phyloP scores from a whole-genome alignment of 306 rosid genomes.

The Trifolium subterraneum region DNA sequence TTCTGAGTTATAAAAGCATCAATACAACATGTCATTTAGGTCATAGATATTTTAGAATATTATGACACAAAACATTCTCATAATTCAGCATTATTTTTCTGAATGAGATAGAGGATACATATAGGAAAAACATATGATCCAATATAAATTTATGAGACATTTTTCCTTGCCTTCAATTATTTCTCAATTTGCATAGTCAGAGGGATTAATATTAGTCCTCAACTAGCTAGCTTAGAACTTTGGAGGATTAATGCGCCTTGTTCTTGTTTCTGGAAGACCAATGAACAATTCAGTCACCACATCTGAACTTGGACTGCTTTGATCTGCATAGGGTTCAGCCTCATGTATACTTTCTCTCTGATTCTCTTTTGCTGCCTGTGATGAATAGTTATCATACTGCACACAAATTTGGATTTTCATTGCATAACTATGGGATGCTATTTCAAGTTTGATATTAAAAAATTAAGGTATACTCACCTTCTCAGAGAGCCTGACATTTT shows the following conservation, averaged over 20 bases:
- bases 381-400: conserved; percentile 48
- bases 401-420: conserved; percentile 6
- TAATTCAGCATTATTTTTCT: conserved; percentile 11
- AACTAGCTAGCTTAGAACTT: conserved; percentile 9
- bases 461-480: conserved; percentile 51
- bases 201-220: not conserved
- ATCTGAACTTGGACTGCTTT: conserved; percentile 59
- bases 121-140: conserved; percentile 25
- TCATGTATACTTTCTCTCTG: conserved; percentile 36
- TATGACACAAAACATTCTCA: conserved; percentile 8
- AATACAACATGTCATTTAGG: conserved; percentile 17
- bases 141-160: conserved; percentile 30
- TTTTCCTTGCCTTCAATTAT: conserved; percentile 20
- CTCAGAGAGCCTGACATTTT: conserved; percentile 61
- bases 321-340: conserved; percentile 38
- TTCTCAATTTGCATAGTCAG: conserved; percentile 21
- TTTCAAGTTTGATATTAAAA: not conserved
- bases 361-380: conserved; percentile 28
- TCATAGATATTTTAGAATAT: conserved; percentile 22
- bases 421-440: not conserved
- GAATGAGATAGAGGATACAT: conserved; percentile 22
- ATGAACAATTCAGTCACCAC: conserved; percentile 85
- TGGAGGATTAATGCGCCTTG: conserved; percentile 37
- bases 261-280: conserved; percentile 70
- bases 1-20: not conserved